Evolutionary conservation across 306 rosid species (phyloP), one percentile per base, ranked within the genome.

Genomic region (Cicer pinnatifidum): DNA sequence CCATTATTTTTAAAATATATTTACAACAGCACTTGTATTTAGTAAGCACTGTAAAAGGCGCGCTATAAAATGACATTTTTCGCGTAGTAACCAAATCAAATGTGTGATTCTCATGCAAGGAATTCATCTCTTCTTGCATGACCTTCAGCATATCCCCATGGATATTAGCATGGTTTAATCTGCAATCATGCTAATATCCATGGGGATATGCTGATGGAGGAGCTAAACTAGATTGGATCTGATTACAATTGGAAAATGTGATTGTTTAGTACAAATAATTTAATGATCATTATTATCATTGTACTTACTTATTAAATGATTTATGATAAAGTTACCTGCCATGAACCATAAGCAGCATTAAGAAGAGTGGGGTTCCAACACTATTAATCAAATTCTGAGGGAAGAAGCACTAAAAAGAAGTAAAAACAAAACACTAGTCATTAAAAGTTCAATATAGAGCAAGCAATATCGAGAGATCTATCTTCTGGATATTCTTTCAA

Each of bases 271-370:
- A 53, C 6, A 45, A 57, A 61, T 69, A 46, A 62, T 65, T 75
- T 45, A 65, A 35, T 54, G 43, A 48, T 53, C 16, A 7, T 11
- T 17, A 35, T 13, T 11, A 10, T 7, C 8, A 39, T n/a, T n/a
- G n/a, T n/a, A n/a, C n/a, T n/a, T n/a, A 57, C 17, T 13, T 59
- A 40, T 3, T 9, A 6, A 50, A 57, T 47, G 33, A 8, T 43
- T 70, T 28, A 23, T 70, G 10, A 38, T 51, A 9, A 69, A 53
- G 66, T 72, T 82, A 94, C 99, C 99, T 94, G 97, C 99, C 99
- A 95, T 16, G 95, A 85, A 81, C 91, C 97, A 74, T 91, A 95
- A 72, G 99, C 99, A 46, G 99, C 84, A 77, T 94, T 94, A 61
- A 94, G 90, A 94, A 95, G 10, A 95, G 81, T 0, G 99, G 99